Conservation (phyloP, 495 filamentous ascomycete genomes). For the Tuber borchii region DNA sequence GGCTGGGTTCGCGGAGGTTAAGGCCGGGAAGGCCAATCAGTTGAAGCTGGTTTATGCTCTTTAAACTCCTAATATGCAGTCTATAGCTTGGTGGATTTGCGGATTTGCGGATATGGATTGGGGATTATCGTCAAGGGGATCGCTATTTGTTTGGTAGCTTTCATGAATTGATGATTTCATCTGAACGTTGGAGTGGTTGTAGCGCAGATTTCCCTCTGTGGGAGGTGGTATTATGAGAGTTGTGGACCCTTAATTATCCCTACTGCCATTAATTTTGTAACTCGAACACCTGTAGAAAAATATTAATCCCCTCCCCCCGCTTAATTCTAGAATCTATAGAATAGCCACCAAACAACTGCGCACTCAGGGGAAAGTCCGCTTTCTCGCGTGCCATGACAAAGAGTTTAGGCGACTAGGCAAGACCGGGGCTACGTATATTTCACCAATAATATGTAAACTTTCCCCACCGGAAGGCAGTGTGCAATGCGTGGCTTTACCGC, state of each 20-base stretch:
- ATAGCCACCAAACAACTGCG: no score
- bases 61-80: background rate
- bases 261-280: background rate
- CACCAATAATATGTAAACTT: no score
- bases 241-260: background rate
- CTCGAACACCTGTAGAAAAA: background rate
- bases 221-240: no score
- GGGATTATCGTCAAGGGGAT: background rate
- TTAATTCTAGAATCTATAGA: background rate
- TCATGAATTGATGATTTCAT: background rate
- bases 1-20: background rate
- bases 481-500: no score
- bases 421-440: no score
- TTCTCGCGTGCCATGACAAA: no score
- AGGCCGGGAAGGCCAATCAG: background rate
- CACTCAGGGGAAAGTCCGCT: no score
- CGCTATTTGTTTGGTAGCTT: background rate
- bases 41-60: background rate
- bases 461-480: no score
- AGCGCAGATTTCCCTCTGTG: background rate
- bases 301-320: background rate
- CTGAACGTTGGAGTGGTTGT: background rate
- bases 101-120: background rate
- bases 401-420: no score
- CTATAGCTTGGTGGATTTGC: background rate